These are phyloP conservation scores for Russula brevipes DNA, from an alignment of 768 basidiomycete genomes.

Conservation along the genomic window DNA sequence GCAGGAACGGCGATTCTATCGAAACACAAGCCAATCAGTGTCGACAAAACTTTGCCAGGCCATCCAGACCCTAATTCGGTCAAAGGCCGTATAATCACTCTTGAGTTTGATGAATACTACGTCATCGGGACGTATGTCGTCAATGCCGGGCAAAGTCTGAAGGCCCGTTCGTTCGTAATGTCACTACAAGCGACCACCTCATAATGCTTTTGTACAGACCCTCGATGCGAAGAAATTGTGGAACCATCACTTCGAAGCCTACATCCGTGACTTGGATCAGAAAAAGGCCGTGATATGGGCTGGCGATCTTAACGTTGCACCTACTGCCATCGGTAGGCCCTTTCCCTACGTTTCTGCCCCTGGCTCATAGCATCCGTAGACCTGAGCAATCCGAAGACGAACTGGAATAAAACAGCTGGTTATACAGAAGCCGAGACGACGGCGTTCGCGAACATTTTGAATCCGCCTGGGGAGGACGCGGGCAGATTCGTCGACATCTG, in stretches of 20 bases:
- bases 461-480: constrained; percentile 39
- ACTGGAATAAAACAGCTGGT: constrained; percentile 87
- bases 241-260: constrained; percentile 70
- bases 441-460: constrained; percentile 64
- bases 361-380: constrained; percentile 38
- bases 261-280: constrained; percentile 66
- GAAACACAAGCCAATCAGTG: constrained; percentile 64
- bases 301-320: constrained; percentile 85
- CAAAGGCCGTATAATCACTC: constrained; percentile 73
- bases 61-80: constrained; percentile 59
- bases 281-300: constrained; percentile 85
- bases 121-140: constrained; percentile 79
- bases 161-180: constrained; percentile 33
- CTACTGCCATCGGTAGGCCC: constrained; percentile 57
- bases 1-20: constrained; percentile 80
- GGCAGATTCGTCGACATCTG: constrained; percentile 69
- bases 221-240: constrained; percentile 71
- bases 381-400: constrained; percentile 59
- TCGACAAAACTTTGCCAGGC: constrained; percentile 64
- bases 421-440: constrained; percentile 80
- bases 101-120: constrained; percentile 71
- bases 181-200: background rate
- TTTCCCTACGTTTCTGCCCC: background rate
- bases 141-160: constrained; percentile 73
- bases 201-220: constrained; percentile 42